phyloP scores from a whole-genome alignment of 1,284 basidiomycete genomes.

The Sutorius eximius region DNA sequence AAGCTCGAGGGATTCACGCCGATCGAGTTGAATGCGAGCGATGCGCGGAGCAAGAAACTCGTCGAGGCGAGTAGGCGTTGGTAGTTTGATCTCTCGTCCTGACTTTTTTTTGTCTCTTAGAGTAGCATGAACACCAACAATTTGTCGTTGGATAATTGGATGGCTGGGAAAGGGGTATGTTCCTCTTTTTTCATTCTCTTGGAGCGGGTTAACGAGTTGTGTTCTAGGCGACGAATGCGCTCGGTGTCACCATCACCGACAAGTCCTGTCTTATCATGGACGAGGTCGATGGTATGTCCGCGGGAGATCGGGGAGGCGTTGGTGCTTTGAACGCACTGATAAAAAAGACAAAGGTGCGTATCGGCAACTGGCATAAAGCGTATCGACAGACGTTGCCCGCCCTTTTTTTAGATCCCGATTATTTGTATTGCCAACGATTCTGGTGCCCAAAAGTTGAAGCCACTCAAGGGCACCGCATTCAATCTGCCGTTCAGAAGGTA shows the following conservation, averaged over 20 bases:
- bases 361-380: not conserved
- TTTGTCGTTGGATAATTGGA: slow-evolving; percentile 85
- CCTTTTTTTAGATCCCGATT: slow-evolving; percentile 75
- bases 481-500: slow-evolving; percentile 78
- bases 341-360: slow-evolving; percentile 85
- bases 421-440: slow-evolving; percentile 98
- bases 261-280: slow-evolving; percentile 96
- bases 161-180: slow-evolving; percentile 59
- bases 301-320: slow-evolving; percentile 94
- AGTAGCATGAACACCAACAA: slow-evolving; percentile 88
- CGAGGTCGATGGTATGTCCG: slow-evolving; percentile 99
- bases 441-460: slow-evolving; percentile 87
- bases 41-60: slow-evolving; percentile 93
- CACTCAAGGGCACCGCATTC: slow-evolving; percentile 74
- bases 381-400: not conserved
- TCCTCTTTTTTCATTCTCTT: not conserved
- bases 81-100: not conserved
- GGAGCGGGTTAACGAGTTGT: not conserved
- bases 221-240: slow-evolving; percentile 58
- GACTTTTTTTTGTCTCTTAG: slow-evolving; percentile 38
- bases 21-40: slow-evolving; percentile 96
- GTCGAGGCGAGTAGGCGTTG: slow-evolving; percentile 64
- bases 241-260: slow-evolving; percentile 73
- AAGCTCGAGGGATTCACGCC: slow-evolving; percentile 87
- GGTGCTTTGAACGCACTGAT: slow-evolving; percentile 91